Evolutionary conservation across 805 yeast species (phyloP), one percentile per base, ranked within the genome.

Genomic region (Yarrowia sp.): DNA sequence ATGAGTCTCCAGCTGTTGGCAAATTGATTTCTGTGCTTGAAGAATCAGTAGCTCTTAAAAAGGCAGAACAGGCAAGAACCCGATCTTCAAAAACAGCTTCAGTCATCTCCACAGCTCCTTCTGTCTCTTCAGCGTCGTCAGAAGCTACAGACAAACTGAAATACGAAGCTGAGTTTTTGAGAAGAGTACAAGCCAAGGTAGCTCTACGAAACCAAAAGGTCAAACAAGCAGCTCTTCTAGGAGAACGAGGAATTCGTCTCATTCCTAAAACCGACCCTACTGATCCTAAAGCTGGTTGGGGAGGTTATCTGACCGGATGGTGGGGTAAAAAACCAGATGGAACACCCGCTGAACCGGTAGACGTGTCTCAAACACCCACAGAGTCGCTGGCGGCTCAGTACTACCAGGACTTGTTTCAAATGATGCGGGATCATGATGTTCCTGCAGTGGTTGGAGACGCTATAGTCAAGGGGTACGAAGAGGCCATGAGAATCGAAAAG

Each of bases 391-490:
- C 61, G 8, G 41, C 61, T 4, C 61, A 55, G 38, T 55, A 55
- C 38, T 55, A 55, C 39, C 61, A 55, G 31, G 61, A 41, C 15
- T 28, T 55, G 8, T 55, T 55, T 13, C 61, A 41, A 32, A 55
- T 55, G 45, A 55, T 55, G 61, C 35, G 47, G 13, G 61, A 55
- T 17, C 32, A 55, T 13, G 47, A 41, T 39, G 47, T 41, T 3
- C 61, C 61, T 15, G 47, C 47, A 1, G 45, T 31, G 0, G 61
- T 55, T 4, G 61, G 61, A 41, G 61, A 55, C 31, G 15, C 14
- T 8, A 55, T 55, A 39, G 61, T 55, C 38, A 39, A 38, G 33
- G 61, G 61, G 14, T 55, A 39, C 47, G 61, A 55, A 9, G 61
- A 55, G 31, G 61, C 61, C 14, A 38, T 55, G 36, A 15, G 17